Evolutionary conservation across 192 early-diverging fungal species (phyloP), one percentile per base, ranked within the genome.

Genomic region (Coemansia furcata): DNA sequence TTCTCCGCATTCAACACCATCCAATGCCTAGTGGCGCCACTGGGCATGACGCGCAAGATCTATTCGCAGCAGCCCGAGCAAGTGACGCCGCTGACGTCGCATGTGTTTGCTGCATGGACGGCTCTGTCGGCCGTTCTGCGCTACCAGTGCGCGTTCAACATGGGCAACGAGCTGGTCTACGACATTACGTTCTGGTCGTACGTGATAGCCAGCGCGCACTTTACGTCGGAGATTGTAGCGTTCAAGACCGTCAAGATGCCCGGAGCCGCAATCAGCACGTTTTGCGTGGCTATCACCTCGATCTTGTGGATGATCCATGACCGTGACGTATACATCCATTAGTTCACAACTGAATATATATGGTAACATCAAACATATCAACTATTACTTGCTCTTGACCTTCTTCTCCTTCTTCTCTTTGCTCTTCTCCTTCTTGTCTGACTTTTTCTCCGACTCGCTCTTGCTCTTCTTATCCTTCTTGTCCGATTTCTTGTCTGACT

Each of bases 101-200:
- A 94, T 36, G 77, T 93, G 54, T 94, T 96, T 87, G 96, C 91
- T 6, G 83, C 88, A 23, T 98, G 94, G 94, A 96, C 96, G 0
- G 83, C 92, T 65, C 86, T 91, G 21, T 90, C 89, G 19, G 89
- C 86, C 2, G 83, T 95, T 39, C 78, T 98, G 59, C 90, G 96
- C 30, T 85, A 95, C 67, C 91, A 95, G 77, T 87, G 88, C 63
- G 92, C 94, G 15, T 96, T 89, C 69, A 89, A 96, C 81, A 87
- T 98, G 63, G 73, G 82, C 67, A 82, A 93, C 58, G 62, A 55
- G 21, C 37, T 78, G 19, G n/a, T 80, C 26, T 84, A 69, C 65
- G 76, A 74, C 47, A 47, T 84, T 23, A 69, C 80, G 10, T 78
- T 90, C 46, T 88, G 87, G 85, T 88, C 91, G 10, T 93, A 88